Base-by-base conservation (phyloP, 768 basidiomycete species). In the Suillus sp. region DNA sequence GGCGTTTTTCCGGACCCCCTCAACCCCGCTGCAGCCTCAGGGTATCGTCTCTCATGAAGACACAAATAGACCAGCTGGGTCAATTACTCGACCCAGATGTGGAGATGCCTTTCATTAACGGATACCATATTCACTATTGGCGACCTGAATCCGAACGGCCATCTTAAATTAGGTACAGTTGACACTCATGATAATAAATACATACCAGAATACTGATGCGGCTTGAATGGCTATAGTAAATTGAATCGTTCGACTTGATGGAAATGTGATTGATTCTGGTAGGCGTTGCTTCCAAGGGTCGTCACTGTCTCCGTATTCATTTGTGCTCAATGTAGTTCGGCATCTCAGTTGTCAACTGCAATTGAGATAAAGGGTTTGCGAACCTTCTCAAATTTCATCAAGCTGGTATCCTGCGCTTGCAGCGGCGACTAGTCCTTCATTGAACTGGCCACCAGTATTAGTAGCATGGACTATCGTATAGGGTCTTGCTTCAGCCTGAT, bases 111-210 rank as follows among this genome's bases (percentile, higher is more conserved):
- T 63, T 72, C 14, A 74, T 73, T 66, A 1, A 18, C 37, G 16
- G 58, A 72, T 32, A 72, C 71, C 9, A 74, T 68, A 35, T 64
- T 72, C n/a, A 72, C 71, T 4, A 72, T 72, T 18, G 71, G 72
- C 6, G 68, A 62, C 6, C 56, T 72, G 51, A 71, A 74, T 37
- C 58, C 68, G 64, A 45, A 59, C 70, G 18, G 73, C 69, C 27
- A 62, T 61, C 1, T 5, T 72, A 20, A 69, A 72, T 37, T 69
- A 71, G 62, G 65, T 72, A 7, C 65, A 62, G 6, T 59, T 73
- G 32, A 57, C 10, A 72, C 22, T 10, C 57, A 3, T 62, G 53
- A 10, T 18, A n/a, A 53, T 27, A 64, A n/a, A 53, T 27, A 64
- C 70, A 56, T 68, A 60, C 47, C 42, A 61, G 30, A 75, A 75